phyloP scores from a whole-genome alignment of 495 filamentous ascomycete species.

The Beverwykella pulmonaria region DNA sequence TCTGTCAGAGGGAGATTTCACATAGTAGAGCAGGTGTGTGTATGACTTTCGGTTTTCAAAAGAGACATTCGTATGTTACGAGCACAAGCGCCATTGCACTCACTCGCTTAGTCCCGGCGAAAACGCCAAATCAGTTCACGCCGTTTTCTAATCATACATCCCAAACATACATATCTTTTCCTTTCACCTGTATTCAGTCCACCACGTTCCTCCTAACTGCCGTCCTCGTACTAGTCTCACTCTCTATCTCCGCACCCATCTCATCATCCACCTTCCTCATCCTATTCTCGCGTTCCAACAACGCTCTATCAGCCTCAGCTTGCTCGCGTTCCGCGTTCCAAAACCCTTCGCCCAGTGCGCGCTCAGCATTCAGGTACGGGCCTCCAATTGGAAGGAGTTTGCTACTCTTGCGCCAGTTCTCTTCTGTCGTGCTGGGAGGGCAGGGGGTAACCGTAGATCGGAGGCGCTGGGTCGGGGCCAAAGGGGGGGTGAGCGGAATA shows the following conservation, averaged over 20 bases:
- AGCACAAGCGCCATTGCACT: too few relatives aligned
- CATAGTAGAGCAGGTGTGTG: too few relatives aligned
- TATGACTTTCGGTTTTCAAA: too few relatives aligned
- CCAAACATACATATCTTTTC: neutral
- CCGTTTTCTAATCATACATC: too few relatives aligned
- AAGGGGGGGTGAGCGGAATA: too few relatives aligned
- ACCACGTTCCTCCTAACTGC: neutral
- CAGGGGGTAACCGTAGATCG: neutral
- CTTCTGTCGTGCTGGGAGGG: neutral
- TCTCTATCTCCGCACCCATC: neutral
- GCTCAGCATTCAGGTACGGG: constrained; percentile 15
- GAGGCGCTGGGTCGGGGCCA: neutral
- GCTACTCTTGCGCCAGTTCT: constrained; percentile 6
- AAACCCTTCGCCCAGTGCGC: constrained; percentile 12
- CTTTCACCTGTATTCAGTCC: neutral
- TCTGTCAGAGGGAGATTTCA: too few relatives aligned
- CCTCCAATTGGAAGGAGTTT: constrained; percentile 4
- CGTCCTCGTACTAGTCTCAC: neutral
- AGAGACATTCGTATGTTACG: too few relatives aligned
- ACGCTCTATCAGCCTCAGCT: constrained; percentile 8
- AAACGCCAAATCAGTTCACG: too few relatives aligned
- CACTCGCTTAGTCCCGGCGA: too few relatives aligned
- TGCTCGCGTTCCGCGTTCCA: constrained; percentile 25
- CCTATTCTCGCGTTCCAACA: neutral
- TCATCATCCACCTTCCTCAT: neutral